Evolutionary conservation across 169 alveolate genomes (phyloP).

Genomic region (Eimeria tenella): DNA sequence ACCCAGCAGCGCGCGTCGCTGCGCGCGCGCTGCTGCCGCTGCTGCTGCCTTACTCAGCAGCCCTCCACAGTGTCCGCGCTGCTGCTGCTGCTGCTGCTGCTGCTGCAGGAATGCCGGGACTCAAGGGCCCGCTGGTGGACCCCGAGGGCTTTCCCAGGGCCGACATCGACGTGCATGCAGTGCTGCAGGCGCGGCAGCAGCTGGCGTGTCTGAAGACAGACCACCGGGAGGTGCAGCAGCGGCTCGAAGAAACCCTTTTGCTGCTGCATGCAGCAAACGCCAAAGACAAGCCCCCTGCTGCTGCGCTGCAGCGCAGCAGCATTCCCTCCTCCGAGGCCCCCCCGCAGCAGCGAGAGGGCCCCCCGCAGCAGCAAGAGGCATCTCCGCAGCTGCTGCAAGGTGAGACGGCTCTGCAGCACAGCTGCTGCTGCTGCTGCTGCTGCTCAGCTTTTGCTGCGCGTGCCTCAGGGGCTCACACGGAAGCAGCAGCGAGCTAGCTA

Average conservation of each 20-base stretch:
- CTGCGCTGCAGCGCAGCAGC: background rate
- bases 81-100: too few species aligned
- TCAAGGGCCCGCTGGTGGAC: constrained; percentile 62
- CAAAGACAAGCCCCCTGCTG: background rate
- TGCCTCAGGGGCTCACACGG: too few species aligned
- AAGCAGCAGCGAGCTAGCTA: too few species aligned
- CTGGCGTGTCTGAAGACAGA: constrained; percentile 69
- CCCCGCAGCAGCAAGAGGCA: background rate
- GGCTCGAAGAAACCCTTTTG: constrained; percentile 6
- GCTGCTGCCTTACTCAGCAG: too few species aligned
- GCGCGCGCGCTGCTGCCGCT: too few species aligned
- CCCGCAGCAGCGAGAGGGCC: background rate
- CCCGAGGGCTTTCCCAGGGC: constrained; percentile 75
- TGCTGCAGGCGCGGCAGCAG: constrained; percentile 70
- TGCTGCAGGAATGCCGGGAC: constrained; percentile 75
- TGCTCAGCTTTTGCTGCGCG: too few species aligned
- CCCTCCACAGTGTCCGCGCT: too few species aligned
- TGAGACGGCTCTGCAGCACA: background rate
- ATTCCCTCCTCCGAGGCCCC: background rate
- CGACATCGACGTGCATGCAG: constrained; percentile 70
- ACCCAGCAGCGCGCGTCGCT: too few species aligned
- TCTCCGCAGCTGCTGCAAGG: constrained; percentile 14
- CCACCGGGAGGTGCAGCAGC: constrained; percentile 33
- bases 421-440: background rate
- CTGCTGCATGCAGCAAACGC: constrained; percentile 1